These are phyloP conservation scores for Talaromyces sp. DNA, from an alignment of 2,329 filamentous ascomycete genomes.

Conservation along the genomic window DNA sequence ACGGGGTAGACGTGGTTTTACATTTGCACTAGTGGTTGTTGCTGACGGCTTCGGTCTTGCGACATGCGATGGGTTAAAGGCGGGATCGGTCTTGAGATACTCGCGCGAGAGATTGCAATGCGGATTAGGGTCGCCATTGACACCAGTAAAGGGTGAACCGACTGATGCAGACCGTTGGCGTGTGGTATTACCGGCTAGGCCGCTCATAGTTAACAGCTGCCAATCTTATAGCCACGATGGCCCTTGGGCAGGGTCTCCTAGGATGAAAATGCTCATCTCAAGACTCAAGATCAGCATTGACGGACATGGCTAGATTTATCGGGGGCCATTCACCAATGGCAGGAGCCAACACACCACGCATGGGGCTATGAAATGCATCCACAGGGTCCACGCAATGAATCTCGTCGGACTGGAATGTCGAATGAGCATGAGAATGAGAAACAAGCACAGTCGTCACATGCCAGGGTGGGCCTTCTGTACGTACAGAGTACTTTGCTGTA, in stretches of 20 bases:
- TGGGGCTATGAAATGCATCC: not conserved
- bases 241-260: not conserved
- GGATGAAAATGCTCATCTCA: not conserved
- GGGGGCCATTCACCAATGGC: not conserved
- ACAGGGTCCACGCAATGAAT: not conserved
- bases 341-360: not conserved
- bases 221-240: not conserved
- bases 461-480: not conserved
- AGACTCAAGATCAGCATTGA: not conserved
- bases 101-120: slow-evolving; percentile 10
- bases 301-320: not conserved
- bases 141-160: not conserved
- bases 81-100: slow-evolving; percentile 27
- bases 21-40: slow-evolving; percentile 17
- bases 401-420: not conserved
- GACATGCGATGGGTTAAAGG: slow-evolving; percentile 32
- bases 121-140: not conserved
- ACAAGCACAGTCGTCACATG: not conserved
- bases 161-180: slow-evolving; percentile 1
- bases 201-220: not conserved
- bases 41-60: slow-evolving; percentile 20
- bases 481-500: not conserved
- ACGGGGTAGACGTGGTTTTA: slow-evolving; percentile 16
- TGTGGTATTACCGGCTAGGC: not conserved
- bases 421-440: no score